Conservation (phyloP, 2,329 filamentous ascomycete species). For the Colletotrichum liriopes region DNA sequence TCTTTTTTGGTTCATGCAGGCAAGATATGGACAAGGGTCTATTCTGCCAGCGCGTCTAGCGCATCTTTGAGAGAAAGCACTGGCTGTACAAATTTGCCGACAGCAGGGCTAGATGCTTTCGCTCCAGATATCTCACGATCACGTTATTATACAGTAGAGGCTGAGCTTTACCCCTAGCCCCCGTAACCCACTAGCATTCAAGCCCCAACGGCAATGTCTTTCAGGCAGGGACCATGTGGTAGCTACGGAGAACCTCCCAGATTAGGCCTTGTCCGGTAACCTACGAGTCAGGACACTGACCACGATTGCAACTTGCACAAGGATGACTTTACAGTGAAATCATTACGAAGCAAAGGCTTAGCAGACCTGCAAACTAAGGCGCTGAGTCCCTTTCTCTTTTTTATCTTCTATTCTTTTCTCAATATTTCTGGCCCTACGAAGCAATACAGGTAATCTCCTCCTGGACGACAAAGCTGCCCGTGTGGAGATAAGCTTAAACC, state of each 20-base stretch:
- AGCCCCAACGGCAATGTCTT: neutral
- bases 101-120: neutral
- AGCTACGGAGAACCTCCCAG: neutral
- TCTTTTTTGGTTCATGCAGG: neutral
- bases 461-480: neutral
- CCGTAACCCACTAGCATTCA: neutral
- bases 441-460: too few species aligned
- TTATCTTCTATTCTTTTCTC: too few species aligned
- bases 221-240: neutral
- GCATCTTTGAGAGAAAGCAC: too few species aligned
- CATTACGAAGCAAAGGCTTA: too few species aligned
- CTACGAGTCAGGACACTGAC: conserved; percentile 4
- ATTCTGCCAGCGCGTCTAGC: neutral
- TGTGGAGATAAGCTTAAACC: neutral
- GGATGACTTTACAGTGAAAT: too few species aligned
- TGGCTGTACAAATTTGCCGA: neutral
- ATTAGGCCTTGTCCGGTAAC: neutral
- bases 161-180: neutral
- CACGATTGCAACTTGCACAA: neutral
- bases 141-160: neutral
- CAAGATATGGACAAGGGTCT: neutral
- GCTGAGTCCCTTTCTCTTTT: too few species aligned
- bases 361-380: neutral
- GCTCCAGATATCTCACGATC: neutral
- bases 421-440: neutral